Percentiles rank a stretch among this genome's conserved stretches.
phyloP scores from a whole-genome alignment of 177 flowering plant species.

The Vitis hybrid region DNA sequence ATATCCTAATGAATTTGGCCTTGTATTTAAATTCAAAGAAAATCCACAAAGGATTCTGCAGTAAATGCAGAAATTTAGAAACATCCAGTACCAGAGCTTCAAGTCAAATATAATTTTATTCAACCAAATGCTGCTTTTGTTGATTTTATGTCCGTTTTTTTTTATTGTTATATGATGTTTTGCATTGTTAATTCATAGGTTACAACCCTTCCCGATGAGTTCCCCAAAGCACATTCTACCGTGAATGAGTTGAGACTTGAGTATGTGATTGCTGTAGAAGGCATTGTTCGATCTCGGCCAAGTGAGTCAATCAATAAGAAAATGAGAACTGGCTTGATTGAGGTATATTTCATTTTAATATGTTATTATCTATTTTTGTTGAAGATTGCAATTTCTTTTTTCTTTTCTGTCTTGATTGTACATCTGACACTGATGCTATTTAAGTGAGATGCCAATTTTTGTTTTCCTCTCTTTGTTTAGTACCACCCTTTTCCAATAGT shows the following conservation, averaged over 20 bases:
- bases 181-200: constrained; percentile 37
- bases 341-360: constrained; percentile 43
- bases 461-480: no score
- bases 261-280: constrained; percentile 84
- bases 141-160: neutral
- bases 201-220: constrained; percentile 79
- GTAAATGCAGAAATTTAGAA: no score
- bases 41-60: no score
- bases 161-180: neutral
- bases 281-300: constrained; percentile 76
- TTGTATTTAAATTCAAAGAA: no score
- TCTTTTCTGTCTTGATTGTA: no score
- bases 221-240: constrained; percentile 69
- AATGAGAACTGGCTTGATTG: constrained; percentile 84
- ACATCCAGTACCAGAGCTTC: no score
- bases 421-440: no score
- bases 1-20: no score
- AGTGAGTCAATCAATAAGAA: constrained; percentile 69
- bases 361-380: neutral
- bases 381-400: no score
- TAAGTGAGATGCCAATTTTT: no score
- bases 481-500: no score
- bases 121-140: neutral
- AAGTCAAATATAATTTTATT: no score
- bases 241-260: constrained; percentile 80